These are phyloP conservation scores for Penicillium robsamsonii DNA, from an alignment of 495 filamentous ascomycete species.

Conservation along the genomic window DNA sequence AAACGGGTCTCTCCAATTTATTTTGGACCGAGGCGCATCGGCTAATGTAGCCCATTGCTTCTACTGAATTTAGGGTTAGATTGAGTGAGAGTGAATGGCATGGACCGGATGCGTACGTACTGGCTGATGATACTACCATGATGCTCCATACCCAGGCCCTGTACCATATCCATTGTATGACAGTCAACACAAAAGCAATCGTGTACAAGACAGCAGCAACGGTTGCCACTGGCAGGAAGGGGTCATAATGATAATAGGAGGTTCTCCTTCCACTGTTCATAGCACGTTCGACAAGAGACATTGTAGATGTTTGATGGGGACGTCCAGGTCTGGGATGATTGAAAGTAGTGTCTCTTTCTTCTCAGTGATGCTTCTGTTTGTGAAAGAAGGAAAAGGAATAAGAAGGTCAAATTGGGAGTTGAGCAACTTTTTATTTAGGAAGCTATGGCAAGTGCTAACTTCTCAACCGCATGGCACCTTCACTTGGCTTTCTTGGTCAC, in stretches of 20 bases:
- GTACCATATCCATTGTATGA: slow-evolving; percentile 41
- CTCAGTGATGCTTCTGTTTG: neutral
- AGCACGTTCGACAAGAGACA: neutral
- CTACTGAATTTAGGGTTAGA: slow-evolving; percentile 33
- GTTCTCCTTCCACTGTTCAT: neutral
- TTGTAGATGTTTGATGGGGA: neutral
- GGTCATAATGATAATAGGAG: slow-evolving; percentile 47
- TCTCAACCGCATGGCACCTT: neutral
- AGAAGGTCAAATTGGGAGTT: neutral
- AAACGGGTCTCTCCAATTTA: slow-evolving; percentile 25
- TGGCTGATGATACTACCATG: slow-evolving; percentile 43
- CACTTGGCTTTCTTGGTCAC: neutral
- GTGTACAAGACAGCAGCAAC: slow-evolving; percentile 52
- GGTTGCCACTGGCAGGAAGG: slow-evolving; percentile 46
- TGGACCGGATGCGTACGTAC: slow-evolving; percentile 27
- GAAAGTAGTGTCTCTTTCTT: neutral
- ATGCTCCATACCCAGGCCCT: slow-evolving; percentile 46
- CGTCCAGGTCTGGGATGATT: neutral
- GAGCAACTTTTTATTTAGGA: neutral
- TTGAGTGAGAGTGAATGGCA: neutral
- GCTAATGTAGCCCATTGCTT: slow-evolving; percentile 44
- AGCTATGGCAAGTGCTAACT: neutral
- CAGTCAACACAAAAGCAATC: slow-evolving; percentile 33
- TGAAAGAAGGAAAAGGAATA: neutral
- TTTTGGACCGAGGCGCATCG: slow-evolving; percentile 38